Evolutionary conservation across 345 rosid species (phyloP), one percentile per base, ranked within the genome.

Genomic region (Boechera divaricarpa): DNA sequence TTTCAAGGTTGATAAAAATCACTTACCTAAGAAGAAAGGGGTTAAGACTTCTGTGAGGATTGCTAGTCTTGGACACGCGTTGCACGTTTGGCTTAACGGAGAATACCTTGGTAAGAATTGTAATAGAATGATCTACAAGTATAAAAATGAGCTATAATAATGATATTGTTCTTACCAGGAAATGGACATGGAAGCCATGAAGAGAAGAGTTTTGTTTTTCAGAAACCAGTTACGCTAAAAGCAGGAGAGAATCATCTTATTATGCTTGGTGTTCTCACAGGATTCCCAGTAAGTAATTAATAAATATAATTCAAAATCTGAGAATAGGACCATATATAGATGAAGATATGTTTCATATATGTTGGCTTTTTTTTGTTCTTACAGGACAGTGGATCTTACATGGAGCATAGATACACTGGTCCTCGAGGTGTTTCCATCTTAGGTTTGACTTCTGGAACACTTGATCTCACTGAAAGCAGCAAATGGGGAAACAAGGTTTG

Each of bases 371-470:
- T 35, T 49, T 10, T 49, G 9, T 12, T 68, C 0, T 66, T 51
- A 10, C 79, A 95, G 98, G 99, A 95, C 63, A 91, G 97, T 65
- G 98, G 98, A 83, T 88, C 96, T 73, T 92, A 95, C 68, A 75
- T 95, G 91, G 99, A 95, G 85, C 91, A 81, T 36, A 85, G 93
- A 45, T 90, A 13, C 59, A 96, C 98, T 0, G 99, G 98, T 16
- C 98, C 97, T 67, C 93, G 91, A n/a, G 80, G 86, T 7, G 79
- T 91, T 10, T 80, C 89, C 54, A 80, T 93, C 56, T 80, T 88
- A 6, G 99, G 99, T 1, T 76, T 96, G 85, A 87, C 85, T 84
- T 87, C 97, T 1, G 96, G 98, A 79, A 84, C 92, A 16, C 85
- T 90, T 66, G 99, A 96, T 82, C 69, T 96, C 36, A 79, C 96